Evolutionary conservation across 805 yeast genomes (phyloP), one percentile per base, ranked within the genome.

Genomic region (Lachancea sp.): DNA sequence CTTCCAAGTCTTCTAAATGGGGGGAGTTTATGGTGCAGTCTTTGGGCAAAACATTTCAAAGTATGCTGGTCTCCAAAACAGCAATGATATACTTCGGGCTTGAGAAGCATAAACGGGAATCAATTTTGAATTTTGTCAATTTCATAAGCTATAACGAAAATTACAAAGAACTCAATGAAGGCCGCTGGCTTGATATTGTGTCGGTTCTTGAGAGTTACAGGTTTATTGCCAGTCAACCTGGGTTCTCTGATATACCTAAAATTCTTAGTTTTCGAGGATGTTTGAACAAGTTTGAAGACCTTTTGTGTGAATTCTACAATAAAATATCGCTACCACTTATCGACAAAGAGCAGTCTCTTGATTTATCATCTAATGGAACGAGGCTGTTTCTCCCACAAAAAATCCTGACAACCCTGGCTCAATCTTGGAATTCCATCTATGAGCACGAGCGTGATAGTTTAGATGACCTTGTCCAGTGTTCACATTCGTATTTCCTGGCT

Each of bases 41-140:
- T 1, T 58, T 72, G 37, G 52, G 60, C 12, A 67, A 62, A 35
- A 71, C 78, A 0, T 75, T 73, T 42, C 79, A 74, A 49, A 71
- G 68, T 29, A 58, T 55, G 17, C 45, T 42, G 5, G 61, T 66
- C 30, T 55, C 59, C 30, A 63, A 51, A 45, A 54, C 58, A 43
- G 70, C 67, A 42, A 66, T 61, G 50, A 56, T 42, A 47, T 63
- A 63, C 45, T 63, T 57, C n/a, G 40, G 45, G 2, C 41, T 47
- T 12, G 40, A 40, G 16, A 36, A 51, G 5, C 48, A 50, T 33
- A 42, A 54, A 3, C 45, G 32, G 24, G 61, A 58, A 45, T 46
- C 59, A 17, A 40, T 55, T 7, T 38, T 60, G 31, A 59, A 54
- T 11, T 69, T 70, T 45, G 61, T 59, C 19, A 73, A 73, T 15